phyloP scores from a whole-genome alignment of 1,139 yeast genomes.

The Geotrichum carabidarum region DNA sequence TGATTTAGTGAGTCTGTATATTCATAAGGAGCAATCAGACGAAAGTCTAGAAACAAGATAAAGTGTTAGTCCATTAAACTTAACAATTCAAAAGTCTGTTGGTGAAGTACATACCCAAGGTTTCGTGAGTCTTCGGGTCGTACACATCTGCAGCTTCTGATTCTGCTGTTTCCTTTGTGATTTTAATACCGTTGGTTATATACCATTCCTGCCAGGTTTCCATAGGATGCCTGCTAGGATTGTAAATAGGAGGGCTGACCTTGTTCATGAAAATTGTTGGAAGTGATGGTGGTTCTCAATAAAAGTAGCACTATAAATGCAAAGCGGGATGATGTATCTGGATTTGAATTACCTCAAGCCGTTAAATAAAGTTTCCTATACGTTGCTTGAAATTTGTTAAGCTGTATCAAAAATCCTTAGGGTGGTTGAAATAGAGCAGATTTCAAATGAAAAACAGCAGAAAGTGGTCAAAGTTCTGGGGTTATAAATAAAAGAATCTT shows the following conservation, averaged over 20 bases:
- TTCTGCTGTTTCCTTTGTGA: slow-evolving; percentile 9
- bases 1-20: slow-evolving; percentile 35
- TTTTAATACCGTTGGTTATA: slow-evolving; percentile 23
- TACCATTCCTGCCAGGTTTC: slow-evolving; percentile 38
- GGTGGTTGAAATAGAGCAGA: too few relatives aligned
- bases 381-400: too few relatives aligned
- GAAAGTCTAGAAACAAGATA: slow-evolving; percentile 9
- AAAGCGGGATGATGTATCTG: too few relatives aligned
- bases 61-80: background rate
- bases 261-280: background rate
- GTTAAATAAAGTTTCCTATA: too few relatives aligned
- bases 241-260: slow-evolving; percentile 23
- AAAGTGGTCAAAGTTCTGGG: too few relatives aligned
- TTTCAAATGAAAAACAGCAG: too few relatives aligned
- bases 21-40: slow-evolving; percentile 33
- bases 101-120: background rate
- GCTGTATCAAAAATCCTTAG: too few relatives aligned
- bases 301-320: too few relatives aligned
- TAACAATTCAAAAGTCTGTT: too few relatives aligned
- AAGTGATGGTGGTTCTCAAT: too few relatives aligned
- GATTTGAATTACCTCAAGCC: too few relatives aligned
- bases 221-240: slow-evolving; percentile 32
- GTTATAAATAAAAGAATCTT: too few relatives aligned
- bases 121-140: slow-evolving; percentile 1
- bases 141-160: slow-evolving; percentile 1